Base-by-base conservation (phyloP, 78 protist species). In the Dictyostelium firmibasis region DNA sequence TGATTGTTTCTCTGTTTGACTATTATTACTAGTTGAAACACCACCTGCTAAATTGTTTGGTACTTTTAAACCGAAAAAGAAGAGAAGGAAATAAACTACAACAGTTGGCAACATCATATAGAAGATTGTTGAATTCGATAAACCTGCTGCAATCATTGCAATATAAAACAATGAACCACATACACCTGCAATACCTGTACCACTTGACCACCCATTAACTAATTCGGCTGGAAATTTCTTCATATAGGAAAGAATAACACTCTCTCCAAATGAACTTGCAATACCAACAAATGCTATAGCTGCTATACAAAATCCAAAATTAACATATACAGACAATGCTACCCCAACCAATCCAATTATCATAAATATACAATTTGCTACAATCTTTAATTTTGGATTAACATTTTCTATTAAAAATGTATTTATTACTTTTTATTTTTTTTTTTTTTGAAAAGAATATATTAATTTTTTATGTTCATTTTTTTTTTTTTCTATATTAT, bases 111-210 rank as follows among this genome's bases (percentile, higher is more conserved):
- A 33, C 72, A 91, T 72, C 33, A 84, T 33, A 67, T 77, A 57
- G 29, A 92, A 83, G 29, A 81, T 84, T 8, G 16, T 47, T 7
- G 69, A 36, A 33, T 95, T 78, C 10, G 79, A 25, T 16, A 95
- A 23, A 13, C 53, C 82, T 9, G 81, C 81, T 16, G 94, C 75
- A 18, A 25, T 38, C 92, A 93, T 74, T 13, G 41, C 79, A 25
- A 95, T 75, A 86, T 97, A 97, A 76, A 95, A 67, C 14, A 76
- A 25, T 47, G 97, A n/a, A 9, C 96, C 97, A 38, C 53, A 83
- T 1, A 97, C 92, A 35, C 98, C 98, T 4, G 97, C 92, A 16
- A 97, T 62, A 38, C 98, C 98, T 10, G 98, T 97, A 23, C 98
- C 98, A 18, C 94, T 85, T 31, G 97, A 96, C 98, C 98, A 97